Percentiles rank a stretch among this genome's conserved stretches.
These are phyloP conservation scores for Suhomyces wounanorum DNA, from an alignment of 1,139 yeast species.

Conservation along the genomic window DNA sequence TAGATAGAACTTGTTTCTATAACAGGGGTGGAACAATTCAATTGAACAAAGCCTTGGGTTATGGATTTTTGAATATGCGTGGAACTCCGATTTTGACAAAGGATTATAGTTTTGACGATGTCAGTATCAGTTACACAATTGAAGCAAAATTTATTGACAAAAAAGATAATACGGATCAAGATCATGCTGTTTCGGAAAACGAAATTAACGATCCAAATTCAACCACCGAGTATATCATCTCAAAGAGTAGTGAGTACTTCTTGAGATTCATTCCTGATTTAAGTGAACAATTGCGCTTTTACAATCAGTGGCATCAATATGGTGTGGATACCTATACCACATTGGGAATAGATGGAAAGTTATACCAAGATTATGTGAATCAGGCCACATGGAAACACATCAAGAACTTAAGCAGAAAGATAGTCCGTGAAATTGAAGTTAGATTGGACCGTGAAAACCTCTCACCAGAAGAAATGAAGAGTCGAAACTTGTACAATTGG, in stretches of 20 bases:
- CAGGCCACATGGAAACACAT: slow-evolving; percentile 40
- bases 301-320: slow-evolving; percentile 26
- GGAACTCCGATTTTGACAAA: slow-evolving; percentile 48
- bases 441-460: slow-evolving; percentile 20
- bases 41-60: slow-evolving; percentile 47
- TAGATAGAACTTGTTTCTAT: slow-evolving; percentile 47
- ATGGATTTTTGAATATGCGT: slow-evolving; percentile 40
- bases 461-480: slow-evolving; percentile 31
- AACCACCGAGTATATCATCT: slow-evolving; percentile 38
- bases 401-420: slow-evolving; percentile 27
- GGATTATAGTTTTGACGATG: slow-evolving; percentile 45
- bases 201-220: slow-evolving; percentile 43
- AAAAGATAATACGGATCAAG: slow-evolving; percentile 25
- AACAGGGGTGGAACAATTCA: slow-evolving; percentile 38
- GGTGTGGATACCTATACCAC: slow-evolving; percentile 30
- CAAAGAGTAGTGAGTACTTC: slow-evolving; percentile 41
- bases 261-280: slow-evolving; percentile 46
- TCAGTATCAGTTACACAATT: slow-evolving; percentile 45
- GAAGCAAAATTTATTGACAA: slow-evolving; percentile 49
- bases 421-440: slow-evolving; percentile 43
- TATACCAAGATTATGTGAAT: slow-evolving; percentile 29
- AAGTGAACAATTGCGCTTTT: slow-evolving; percentile 31
- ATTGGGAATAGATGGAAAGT: slow-evolving; percentile 41
- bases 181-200: slow-evolving; percentile 33
- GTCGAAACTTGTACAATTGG: slow-evolving; percentile 26